Evolutionary conservation across 78 protist species (phyloP), one percentile per base, ranked within the genome.

Genomic region (Dictyostelium purpureum): DNA sequence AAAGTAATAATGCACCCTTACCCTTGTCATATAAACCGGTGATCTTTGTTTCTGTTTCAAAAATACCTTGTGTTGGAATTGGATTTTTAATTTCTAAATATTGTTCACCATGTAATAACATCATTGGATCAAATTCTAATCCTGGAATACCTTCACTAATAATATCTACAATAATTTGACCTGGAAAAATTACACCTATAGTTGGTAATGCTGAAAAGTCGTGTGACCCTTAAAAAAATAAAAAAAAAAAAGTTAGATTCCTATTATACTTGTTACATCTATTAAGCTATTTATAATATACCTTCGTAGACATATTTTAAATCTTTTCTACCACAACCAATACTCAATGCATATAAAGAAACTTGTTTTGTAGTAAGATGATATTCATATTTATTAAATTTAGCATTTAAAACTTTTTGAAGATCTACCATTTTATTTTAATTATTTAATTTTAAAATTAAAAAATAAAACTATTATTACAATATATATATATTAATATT

Each of bases 81-180:
- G 37, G 45, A 56, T 63, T 54, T 71, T 19, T 42, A 26, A 89
- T 33, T 21, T 89, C 88, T 28, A 89, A 37, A 11, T 77, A 38
- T 38, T 89, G 94, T 45, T 89, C 94, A 49, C 94, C 94, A 47
- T 89, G 94, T 31, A 77, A 37, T 40, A 82, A 82, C 79, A 56
- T 82, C 90, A 82, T 82, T 52, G 79, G 73, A 21, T 82, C 47
- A 49, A 56, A 82, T 49, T 82, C 90, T 28, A 74, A 49, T 42
- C 94, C 80, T 26, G 28, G 61, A 21, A 70, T 42, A 66, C 94
- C 88, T 35, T 79, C 87, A 21, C 52, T 35, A 31, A 77, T 56
- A 24, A 77, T 61, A 56, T 59, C 67, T 4, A 79, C 40, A 49
- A 88, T 43, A 21, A 88, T 59, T 24, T 42, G 65, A 57, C 37